These are phyloP conservation scores for Lentinula edodes DNA, from an alignment of 768 basidiomycete species.

Conservation along the genomic window DNA sequence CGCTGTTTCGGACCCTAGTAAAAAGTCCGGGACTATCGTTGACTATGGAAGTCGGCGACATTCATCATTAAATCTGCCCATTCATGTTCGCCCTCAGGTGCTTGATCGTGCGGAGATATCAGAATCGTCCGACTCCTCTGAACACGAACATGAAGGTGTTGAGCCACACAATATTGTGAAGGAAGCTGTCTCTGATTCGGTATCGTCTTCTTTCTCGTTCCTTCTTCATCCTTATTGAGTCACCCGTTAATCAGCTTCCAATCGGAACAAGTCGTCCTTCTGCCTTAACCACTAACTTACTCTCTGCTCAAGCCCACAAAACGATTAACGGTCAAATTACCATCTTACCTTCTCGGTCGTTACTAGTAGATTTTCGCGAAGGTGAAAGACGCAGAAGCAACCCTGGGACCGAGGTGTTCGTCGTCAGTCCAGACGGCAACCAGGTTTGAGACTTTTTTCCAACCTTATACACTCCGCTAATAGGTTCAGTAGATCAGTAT, in stretches of 20 bases:
- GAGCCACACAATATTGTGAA: background rate
- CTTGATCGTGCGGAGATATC: background rate
- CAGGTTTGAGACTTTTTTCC: constrained; percentile 21
- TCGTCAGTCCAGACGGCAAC: constrained; percentile 33
- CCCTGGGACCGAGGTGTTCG: constrained; percentile 40
- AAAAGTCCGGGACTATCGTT: background rate
- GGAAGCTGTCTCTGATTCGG: background rate
- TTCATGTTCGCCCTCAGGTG: background rate
- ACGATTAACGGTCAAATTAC: constrained; percentile 40
- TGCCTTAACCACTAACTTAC: constrained; percentile 28
- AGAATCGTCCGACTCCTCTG: background rate
- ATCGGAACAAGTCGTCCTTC: constrained; percentile 31
- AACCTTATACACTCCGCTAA: background rate
- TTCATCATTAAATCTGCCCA: background rate
- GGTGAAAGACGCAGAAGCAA: constrained; percentile 41
- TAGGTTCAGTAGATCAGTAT: constrained; percentile 31
- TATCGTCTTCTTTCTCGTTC: background rate
- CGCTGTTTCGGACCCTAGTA: background rate
- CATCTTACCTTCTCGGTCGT: constrained; percentile 41
- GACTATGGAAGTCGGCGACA: background rate
- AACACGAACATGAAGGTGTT: constrained; percentile 5
- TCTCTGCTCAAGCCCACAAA: constrained; percentile 41
- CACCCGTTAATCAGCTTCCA: constrained; percentile 11
- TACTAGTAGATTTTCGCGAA: constrained; percentile 56
- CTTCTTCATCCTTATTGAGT: background rate